phyloP scores from a whole-genome alignment of 2,329 filamentous ascomycete species.

The Calonectria ilicicola region DNA sequence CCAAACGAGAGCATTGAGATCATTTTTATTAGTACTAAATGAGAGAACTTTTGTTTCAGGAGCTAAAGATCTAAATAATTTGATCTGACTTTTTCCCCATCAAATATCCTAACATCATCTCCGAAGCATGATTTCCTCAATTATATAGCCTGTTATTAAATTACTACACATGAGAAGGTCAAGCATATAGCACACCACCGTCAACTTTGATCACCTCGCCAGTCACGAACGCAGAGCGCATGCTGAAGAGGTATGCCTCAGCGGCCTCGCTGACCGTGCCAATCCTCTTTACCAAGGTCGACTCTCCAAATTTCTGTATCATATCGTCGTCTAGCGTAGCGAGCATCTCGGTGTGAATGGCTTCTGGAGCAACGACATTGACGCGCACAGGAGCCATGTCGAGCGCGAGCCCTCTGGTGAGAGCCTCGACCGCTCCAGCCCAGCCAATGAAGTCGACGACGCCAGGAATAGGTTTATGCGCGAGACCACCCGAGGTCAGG shows the following conservation, averaged over 20 bases:
- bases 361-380: background rate
- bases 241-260: background rate
- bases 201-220: background rate
- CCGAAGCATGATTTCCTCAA: too few relatives aligned
- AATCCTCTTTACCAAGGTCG: background rate
- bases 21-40: too few relatives aligned
- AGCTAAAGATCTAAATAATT: too few relatives aligned
- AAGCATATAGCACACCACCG: background rate
- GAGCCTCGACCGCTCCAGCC: background rate
- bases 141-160: background rate
- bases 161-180: background rate
- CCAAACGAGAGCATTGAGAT: too few relatives aligned
- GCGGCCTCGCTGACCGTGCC: background rate
- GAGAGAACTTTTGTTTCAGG: too few relatives aligned
- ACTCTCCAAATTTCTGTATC: background rate
- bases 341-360: background rate
- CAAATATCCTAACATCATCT: too few relatives aligned
- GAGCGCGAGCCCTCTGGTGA: background rate
- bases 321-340: background rate
- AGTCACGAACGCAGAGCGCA: background rate
- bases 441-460: background rate
- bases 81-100: too few relatives aligned
- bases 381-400: background rate
- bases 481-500: background rate
- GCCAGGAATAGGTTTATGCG: background rate